phyloP scores from a whole-genome alignment of 441 rosid species.

The Theobroma grandiflorum region DNA sequence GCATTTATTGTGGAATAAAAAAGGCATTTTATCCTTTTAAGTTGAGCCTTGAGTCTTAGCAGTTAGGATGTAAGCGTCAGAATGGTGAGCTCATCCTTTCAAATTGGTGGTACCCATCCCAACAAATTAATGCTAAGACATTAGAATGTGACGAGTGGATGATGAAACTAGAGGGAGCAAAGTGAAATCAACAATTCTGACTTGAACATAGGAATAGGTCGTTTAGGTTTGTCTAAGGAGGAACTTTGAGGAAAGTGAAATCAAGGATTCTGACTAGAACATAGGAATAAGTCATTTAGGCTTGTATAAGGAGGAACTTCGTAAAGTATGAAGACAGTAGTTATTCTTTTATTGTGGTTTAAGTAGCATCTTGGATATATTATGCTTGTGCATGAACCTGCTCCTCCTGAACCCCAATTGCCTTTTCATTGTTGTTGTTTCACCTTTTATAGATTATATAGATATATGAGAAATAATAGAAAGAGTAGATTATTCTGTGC shows the following conservation, averaged over 20 bases:
- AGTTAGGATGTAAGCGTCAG: conserved; percentile 48
- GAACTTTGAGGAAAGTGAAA: conserved; percentile 25
- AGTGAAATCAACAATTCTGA: conserved; percentile 35
- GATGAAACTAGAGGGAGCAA: conserved; percentile 24
- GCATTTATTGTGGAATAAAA: conserved; percentile 9
- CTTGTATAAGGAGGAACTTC: not conserved
- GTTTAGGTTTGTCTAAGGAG: not conserved
- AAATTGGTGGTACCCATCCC: conserved; percentile 25
- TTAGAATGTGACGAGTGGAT: conserved; percentile 17
- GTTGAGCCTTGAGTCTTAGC: conserved; percentile 26
- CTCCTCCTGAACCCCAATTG: conserved; percentile 4
- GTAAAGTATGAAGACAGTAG: not conserved
- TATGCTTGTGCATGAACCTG: conserved; percentile 41
- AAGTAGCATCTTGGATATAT: conserved; percentile 27
- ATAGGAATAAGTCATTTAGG: not conserved
- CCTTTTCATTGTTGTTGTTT: not conserved
- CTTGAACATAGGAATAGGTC: not conserved
- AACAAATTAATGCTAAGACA: not conserved
- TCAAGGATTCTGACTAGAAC: conserved; percentile 31
- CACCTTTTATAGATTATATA: not conserved
- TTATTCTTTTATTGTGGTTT: conserved; percentile 31
- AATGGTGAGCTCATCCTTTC: conserved; percentile 33
- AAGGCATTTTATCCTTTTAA: conserved; percentile 21
- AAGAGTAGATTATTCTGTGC: not conserved
- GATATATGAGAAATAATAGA: not conserved